These are phyloP conservation scores for Backusella australiensis DNA, from an alignment of 192 early-diverging fungal genomes.

Conservation along the genomic window DNA sequence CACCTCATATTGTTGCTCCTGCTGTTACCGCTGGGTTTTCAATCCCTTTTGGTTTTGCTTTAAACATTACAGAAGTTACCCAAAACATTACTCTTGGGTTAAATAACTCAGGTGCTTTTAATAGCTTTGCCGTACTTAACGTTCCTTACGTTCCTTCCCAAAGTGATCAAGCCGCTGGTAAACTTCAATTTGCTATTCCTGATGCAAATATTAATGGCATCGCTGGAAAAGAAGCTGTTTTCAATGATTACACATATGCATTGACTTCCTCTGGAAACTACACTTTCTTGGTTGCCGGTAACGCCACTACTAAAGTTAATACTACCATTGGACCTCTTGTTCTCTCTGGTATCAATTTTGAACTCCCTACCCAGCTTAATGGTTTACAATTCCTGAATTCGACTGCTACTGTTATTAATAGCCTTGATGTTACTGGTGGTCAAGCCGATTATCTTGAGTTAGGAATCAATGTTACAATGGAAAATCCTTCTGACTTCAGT, in stretches of 20 bases:
- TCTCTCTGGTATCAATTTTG: conserved; percentile 53
- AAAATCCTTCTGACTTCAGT: conserved; percentile 43
- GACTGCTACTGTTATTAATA: conserved; percentile 47
- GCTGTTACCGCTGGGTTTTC: conserved; percentile 44
- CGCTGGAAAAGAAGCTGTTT: conserved; percentile 40
- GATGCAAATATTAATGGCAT: conserved; percentile 43
- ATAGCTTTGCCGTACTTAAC: conserved; percentile 28
- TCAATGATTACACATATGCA: conserved; percentile 49
- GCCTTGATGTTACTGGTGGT: conserved; percentile 55
- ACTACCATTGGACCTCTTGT: conserved; percentile 57
- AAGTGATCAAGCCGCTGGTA: conserved; percentile 40
- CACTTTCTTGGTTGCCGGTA: conserved; percentile 45
- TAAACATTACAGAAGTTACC: conserved; percentile 53
- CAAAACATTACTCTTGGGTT: conserved; percentile 48
- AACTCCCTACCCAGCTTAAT: conserved; percentile 40
- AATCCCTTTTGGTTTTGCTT: conserved; percentile 61
- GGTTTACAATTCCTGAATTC: conserved; percentile 59
- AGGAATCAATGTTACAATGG: conserved; percentile 38
- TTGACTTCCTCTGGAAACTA: conserved; percentile 41
- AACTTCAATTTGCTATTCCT: conserved; percentile 48
- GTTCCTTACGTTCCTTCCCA: conserved; percentile 36
- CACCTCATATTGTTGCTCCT: conserved; percentile 44
- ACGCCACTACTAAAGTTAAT: conserved; percentile 44
- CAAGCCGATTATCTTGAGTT: conserved; percentile 34
- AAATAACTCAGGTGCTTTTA: conserved; percentile 29